phyloP scores from a whole-genome alignment of 345 rosid genomes.

The Capsella bursapastoris region DNA sequence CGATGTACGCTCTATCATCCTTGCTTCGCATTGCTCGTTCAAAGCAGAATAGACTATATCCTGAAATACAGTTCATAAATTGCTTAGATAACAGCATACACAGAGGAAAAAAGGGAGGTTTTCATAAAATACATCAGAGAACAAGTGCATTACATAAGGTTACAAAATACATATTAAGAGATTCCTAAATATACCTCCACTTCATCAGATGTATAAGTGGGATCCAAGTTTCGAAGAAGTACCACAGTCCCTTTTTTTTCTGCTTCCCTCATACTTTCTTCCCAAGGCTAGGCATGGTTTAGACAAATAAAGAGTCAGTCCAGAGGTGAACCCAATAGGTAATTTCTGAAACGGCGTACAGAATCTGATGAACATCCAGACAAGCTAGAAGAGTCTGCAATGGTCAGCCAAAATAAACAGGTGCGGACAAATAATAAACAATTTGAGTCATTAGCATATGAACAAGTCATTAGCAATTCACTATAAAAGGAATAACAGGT shows the following conservation, averaged over 20 bases:
- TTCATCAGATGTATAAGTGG: conserved; percentile 62
- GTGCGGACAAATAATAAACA: neutral
- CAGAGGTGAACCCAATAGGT: neutral
- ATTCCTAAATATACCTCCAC: conserved; percentile 64
- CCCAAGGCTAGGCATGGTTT: conserved; percentile 66
- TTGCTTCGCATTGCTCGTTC: conserved; percentile 64
- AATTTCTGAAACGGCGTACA: conserved; percentile 16
- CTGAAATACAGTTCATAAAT: conserved; percentile 46
- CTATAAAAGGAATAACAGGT: conserved; percentile 3
- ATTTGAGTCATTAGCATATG: conserved; percentile 6
- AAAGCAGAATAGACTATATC: conserved; percentile 70
- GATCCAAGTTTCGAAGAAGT: conserved; percentile 77
- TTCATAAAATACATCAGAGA: conserved; percentile 2
- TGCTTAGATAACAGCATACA: conserved; percentile 14
- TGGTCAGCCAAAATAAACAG: conserved; percentile 13
- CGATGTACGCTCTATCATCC: conserved; percentile 60
- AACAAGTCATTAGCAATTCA: neutral
- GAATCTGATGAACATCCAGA: conserved; percentile 16
- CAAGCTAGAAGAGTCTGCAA: conserved; percentile 22
- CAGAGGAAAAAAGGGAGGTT: conserved; percentile 21
- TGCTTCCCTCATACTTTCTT: conserved; percentile 63
- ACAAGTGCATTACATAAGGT: conserved; percentile 3
- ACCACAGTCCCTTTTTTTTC: conserved; percentile 61
- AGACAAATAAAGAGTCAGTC: conserved; percentile 31
- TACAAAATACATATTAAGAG: neutral